Evolutionary conservation across 257 asterid genomes (phyloP), one percentile per base, ranked within the genome.

Genomic region (Scutellaria minor): DNA sequence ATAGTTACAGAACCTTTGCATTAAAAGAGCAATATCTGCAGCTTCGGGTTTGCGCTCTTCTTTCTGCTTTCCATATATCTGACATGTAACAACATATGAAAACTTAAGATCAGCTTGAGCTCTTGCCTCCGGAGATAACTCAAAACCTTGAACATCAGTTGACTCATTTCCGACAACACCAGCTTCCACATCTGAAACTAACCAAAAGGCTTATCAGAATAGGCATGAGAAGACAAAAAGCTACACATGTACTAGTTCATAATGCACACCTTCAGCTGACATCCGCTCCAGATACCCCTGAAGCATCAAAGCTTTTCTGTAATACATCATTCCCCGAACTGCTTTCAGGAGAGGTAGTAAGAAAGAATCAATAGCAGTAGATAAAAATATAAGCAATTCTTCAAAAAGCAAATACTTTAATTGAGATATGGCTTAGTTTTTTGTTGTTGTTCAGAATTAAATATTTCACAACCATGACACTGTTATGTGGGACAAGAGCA

Each of bases 281-380:
- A 83, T 81, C 78, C 81, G 76, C 78, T 95, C 99, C 79, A 95
- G 77, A 85, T 88, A 88, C 8, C 95, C 83, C 86, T 95, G 97
- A 76, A 95, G 99, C 93, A 95, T 87, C 64, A 95, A 88, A 53
- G 99, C 99, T 81, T 95, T 95, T 83, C 99, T 83, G 80, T 95
- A 95, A 88, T 95, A 95, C 99, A 95, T 95, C 98, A 95, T 95
- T 70, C 99, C 99, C 66, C 99, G 96, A 70, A 95, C 99, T 95
- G 90, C 76, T 72, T 54, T 68, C 66, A 69, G 82, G 70, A 71
- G 69, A 57, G 41, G 55, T 48, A 54, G 61, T 65, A 72, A 80
- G 80, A 71, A 71, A 39, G 66, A 71, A 67, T 31, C 56, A 56
- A 41, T 47, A 10, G 62, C 18, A 59, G 54, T 69, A 42, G 53